Percentiles rank a stretch among this genome's conserved stretches.
Evolutionary conservation across 305 asterid species (phyloP).

Genomic region (Fraxinus sp.): DNA sequence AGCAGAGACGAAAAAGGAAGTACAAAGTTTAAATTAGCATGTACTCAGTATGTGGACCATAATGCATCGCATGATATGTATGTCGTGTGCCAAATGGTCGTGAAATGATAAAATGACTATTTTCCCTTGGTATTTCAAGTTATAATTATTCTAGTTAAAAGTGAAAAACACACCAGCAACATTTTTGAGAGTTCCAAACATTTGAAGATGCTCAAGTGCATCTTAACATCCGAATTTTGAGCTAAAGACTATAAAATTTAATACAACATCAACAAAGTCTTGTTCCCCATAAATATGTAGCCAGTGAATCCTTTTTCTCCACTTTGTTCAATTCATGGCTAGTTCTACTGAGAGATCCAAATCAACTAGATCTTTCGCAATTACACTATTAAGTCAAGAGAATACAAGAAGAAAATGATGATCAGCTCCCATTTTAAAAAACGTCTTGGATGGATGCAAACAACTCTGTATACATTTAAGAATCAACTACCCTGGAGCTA

Average conservation of each 20-base stretch:
- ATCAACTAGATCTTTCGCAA: not conserved
- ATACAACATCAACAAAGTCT: not conserved
- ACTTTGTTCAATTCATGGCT: not conserved
- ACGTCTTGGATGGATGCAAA: not conserved
- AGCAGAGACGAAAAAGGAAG: conserved; percentile 9
- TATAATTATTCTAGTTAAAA: not conserved
- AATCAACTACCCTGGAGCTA: not conserved
- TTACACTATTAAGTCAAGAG: not conserved
- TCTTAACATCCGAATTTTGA: not conserved
- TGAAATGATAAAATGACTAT: not conserved
- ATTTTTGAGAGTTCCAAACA: not conserved
- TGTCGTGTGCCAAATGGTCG: not conserved
- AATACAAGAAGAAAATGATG: not conserved
- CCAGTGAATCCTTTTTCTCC: not conserved
- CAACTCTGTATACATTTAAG: not conserved
- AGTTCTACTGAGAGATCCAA: not conserved
- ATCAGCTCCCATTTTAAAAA: not conserved
- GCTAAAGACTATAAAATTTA: not conserved
- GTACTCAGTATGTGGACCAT: conserved; percentile 17
- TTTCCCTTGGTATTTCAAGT: not conserved
- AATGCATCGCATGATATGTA: not conserved
- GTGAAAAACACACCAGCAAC: not conserved
- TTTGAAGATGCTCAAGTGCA: not conserved
- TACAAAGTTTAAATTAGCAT: conserved; percentile 17
- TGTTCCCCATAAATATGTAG: not conserved